Base-by-base conservation (phyloP, 345 rosid genomes). In the Brassica incana region DNA sequence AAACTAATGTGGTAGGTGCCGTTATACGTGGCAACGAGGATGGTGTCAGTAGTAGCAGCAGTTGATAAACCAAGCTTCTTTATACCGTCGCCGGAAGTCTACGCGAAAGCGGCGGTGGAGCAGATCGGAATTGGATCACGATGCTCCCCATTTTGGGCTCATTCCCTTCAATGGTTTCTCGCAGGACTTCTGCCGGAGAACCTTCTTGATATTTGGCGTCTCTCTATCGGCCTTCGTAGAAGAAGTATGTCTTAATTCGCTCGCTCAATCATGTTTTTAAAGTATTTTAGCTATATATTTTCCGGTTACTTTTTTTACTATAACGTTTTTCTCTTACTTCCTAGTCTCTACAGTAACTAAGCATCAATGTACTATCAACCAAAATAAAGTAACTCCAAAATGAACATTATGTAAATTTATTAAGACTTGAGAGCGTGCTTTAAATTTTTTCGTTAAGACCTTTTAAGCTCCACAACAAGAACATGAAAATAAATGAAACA, bases 131-230 rank as follows among this genome's bases (percentile, higher is more conserved):
- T 83, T 1, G 90, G 88, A 60, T 65, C 91, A 14, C 79, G 88
- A 25, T 88, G 97, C 88, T 86, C 89, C 0, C 97, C 98, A 18
- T 87, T 86, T 25, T 90, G 97, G 95, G 66, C 93, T 62, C 98
- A 94, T 86, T 84, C 91, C 0, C 67, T 90, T 62, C 98, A 94
- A 65, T 90, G 97, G 98, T 83, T 77, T 72, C 77, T 92, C 2
- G 88, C 82, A 3, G 64, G 81, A 10, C 68, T 88, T 60, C 30
- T 91, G 29, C 97, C 97, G 0, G 84, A 85, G 9, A 5, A 79
- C 15, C 20, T 90, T 15, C 88, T 92, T 33, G 94, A 92, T 71
- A 76, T 82, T 11, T 92, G 99, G 99, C 94, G 97, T 69, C 86
- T 95, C 29, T 90, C 92, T 10, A 77, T 92, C 11, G 99, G 94